Evolutionary conservation across 140 eudicot species (phyloP).

Genomic region (Anethum foeniculum): DNA sequence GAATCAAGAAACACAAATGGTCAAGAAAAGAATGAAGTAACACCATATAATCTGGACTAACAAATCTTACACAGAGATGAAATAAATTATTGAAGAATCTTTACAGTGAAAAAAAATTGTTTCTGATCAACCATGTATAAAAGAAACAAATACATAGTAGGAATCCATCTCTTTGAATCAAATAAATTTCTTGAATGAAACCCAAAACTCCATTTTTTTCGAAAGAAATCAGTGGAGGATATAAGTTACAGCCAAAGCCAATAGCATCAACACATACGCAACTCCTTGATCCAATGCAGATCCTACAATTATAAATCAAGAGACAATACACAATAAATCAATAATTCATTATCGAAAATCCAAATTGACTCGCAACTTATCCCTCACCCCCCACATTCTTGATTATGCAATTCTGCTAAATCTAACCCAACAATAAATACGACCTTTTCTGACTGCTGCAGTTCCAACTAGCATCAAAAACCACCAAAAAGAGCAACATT

Average conservation of each 20-base stretch:
- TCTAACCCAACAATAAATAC: background rate
- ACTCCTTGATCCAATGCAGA: conserved; percentile 11
- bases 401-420: background rate
- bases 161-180: background rate
- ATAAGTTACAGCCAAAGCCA: conserved; percentile 75
- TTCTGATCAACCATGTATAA: conserved; percentile 10
- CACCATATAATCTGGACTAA: background rate
- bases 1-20: background rate
- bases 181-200: background rate
- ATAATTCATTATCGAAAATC: background rate
- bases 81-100: conserved; percentile 18
- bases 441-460: background rate
- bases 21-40: background rate
- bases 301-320: background rate
- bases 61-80: background rate
- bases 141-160: background rate
- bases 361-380: background rate
- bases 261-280: conserved; percentile 50
- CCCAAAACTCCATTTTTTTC: background rate
- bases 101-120: conserved; percentile 32
- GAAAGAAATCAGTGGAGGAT: conserved; percentile 42
- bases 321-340: background rate
- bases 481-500: no score
- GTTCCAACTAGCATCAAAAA: no score
- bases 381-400: background rate